Evolutionary conservation across 208 protist species (phyloP).

Genomic region (Crithidia expoeki): DNA sequence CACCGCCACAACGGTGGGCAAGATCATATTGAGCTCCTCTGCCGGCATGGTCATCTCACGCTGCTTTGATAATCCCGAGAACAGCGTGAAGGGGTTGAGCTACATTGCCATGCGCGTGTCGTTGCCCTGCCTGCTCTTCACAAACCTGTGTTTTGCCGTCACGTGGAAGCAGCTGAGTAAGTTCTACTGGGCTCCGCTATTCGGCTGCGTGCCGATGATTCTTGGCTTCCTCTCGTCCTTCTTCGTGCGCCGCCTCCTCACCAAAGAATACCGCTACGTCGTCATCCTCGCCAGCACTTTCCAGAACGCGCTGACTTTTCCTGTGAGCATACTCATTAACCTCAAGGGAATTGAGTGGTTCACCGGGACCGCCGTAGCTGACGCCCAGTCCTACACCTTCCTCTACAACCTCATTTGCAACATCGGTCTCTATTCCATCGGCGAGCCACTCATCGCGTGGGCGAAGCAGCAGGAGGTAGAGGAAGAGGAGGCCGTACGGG

Average conservation of each 20-base stretch:
- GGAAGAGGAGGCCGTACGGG: conserved; percentile 6
- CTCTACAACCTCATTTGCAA: conserved; percentile 74
- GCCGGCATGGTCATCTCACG: conserved; percentile 54
- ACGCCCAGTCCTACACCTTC: conserved; percentile 62
- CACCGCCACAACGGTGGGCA: conserved; percentile 55
- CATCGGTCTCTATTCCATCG: conserved; percentile 62
- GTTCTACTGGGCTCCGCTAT: conserved; percentile 66
- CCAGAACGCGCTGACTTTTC: conserved; percentile 74
- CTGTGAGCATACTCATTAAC: conserved; percentile 52
- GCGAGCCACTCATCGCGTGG: conserved; percentile 42
- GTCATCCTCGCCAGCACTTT: conserved; percentile 63
- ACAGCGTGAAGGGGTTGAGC: conserved; percentile 58
- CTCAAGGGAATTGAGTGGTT: conserved; percentile 67
- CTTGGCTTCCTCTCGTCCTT: conserved; percentile 37
- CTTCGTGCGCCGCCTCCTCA: conserved; percentile 34
- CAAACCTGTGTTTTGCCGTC: conserved; percentile 59
- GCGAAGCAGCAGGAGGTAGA: conserved; percentile 33
- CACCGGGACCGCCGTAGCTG: conserved; percentile 21
- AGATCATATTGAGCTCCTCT: conserved; percentile 56
- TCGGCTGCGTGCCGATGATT: conserved; percentile 43
- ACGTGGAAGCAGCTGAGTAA: conserved; percentile 51
- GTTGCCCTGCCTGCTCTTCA: conserved; percentile 72
- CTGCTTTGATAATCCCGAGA: conserved; percentile 34
- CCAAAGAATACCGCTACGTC: conserved; percentile 53
- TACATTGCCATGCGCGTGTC: conserved; percentile 61